Percentiles rank a stretch among this genome's conserved stretches.
phyloP scores from a whole-genome alignment of 768 basidiomycete species.

The Lactifluus pinguis region DNA sequence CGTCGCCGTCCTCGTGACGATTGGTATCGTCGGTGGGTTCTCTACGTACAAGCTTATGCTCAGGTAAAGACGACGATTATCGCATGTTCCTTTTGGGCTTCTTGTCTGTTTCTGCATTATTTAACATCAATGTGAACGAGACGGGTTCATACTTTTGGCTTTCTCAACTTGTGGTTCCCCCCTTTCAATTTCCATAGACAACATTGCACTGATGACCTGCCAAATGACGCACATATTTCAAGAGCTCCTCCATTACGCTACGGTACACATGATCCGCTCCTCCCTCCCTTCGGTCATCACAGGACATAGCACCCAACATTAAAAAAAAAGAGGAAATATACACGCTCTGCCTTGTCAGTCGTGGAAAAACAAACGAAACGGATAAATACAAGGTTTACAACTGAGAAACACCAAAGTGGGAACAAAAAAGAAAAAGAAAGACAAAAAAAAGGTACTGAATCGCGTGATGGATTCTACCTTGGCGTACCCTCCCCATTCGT shows the following conservation, averaged over 20 bases:
- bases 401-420: not conserved
- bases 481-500: constrained; percentile 14
- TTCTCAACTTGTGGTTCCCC: not conserved
- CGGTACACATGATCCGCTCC: not conserved
- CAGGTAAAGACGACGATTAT: constrained; percentile 14
- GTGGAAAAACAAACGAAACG: not conserved
- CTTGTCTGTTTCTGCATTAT: not conserved
- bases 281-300: not conserved
- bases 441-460: not conserved
- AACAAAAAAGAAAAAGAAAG: not conserved
- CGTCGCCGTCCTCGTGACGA: constrained; percentile 66
- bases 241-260: not conserved
- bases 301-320: not conserved
- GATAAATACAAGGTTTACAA: constrained; percentile 1
- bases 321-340: not conserved
- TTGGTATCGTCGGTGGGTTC: constrained; percentile 77
- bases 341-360: not conserved
- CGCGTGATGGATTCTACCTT: not conserved
- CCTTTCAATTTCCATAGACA: not conserved
- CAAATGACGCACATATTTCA: not conserved
- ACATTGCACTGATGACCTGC: not conserved
- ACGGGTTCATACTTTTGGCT: not conserved
- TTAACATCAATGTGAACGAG: not conserved
- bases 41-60: constrained; percentile 71
- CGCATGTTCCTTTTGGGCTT: not conserved